Evolutionary conservation across 1,284 basidiomycete species (phyloP), one percentile per base, ranked within the genome.

Genomic region (Rhodotorula sp.): DNA sequence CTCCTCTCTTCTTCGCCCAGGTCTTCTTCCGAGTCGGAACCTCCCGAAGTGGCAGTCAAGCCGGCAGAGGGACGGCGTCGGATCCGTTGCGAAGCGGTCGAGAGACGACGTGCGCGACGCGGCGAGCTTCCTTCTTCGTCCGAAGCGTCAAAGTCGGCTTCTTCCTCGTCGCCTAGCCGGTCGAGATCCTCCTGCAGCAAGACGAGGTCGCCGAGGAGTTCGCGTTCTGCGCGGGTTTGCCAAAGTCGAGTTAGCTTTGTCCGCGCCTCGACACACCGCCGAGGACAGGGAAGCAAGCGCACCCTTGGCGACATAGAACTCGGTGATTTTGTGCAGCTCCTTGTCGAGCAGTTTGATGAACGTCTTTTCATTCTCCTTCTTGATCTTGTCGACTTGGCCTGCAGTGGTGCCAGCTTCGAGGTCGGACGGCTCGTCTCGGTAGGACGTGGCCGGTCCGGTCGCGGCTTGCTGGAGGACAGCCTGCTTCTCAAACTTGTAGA

Each of bases 301-400:
- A 67, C 69, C 69, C 80, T 94, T 91, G 12, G 82, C 78, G 67
- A 86, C 85, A 81, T 97, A 98, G 80, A 98, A 98, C 1, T 83
- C 73, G 45, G 84, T 83, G 30, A 98, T 89, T 84, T 95, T 98
- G 78, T 84, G 83, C 55, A 95, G 84, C 78, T 99, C 94, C 68
- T 86, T 84, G 80, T 96, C 90, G 46, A 97, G 85, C 0, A 94
- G 84, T 0, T 88, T 86, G 18, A 85, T 81, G 80, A 97, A 96
- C 33, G 85, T 44, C 81, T 79, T 37, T 81, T 80, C 22, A 76
- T 72, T 62, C 80, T 80, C 44, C 77, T 76, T 45, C 78, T 78
- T 58, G 79, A 77, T 55, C 29, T 44, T 24, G 45, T 15, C 55
- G 7, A 29, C 45, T 2, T 30, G 53, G 15, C 15, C 37, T 24